Conservation (phyloP, 768 basidiomycete species). For the Podaxis rugospora region DNA sequence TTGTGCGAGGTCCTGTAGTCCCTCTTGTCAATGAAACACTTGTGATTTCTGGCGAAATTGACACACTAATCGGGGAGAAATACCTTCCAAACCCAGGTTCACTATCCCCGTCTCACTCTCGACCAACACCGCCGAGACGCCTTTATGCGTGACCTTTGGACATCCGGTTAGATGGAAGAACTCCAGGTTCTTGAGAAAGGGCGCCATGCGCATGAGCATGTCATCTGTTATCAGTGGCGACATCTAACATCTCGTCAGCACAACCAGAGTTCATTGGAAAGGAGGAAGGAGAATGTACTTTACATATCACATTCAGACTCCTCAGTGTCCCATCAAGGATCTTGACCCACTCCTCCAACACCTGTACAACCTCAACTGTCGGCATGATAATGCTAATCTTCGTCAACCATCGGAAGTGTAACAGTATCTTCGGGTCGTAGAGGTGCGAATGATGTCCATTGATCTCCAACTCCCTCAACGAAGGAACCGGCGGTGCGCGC, state of each 20-base stretch:
- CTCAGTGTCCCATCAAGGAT: slow-evolving; percentile 41
- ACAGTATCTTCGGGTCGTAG: slow-evolving; percentile 50
- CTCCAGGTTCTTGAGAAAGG: slow-evolving; percentile 45
- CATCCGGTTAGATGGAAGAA: slow-evolving; percentile 65
- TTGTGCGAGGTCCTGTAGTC: slow-evolving; percentile 46
- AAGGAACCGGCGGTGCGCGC: slow-evolving; percentile 17
- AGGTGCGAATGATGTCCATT: slow-evolving; percentile 60
- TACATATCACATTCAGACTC: slow-evolving; percentile 65
- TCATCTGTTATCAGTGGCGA: slow-evolving; percentile 57
- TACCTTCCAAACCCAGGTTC: slow-evolving; percentile 55
- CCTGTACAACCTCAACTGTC: slow-evolving; percentile 43
- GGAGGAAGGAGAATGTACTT: slow-evolving; percentile 33
- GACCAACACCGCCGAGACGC: slow-evolving; percentile 49
- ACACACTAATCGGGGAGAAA: slow-evolving; percentile 57
- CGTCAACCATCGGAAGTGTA: slow-evolving; percentile 44
- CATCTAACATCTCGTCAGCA: slow-evolving; percentile 29
- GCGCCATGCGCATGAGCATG: slow-evolving; percentile 45
- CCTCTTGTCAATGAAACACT: not conserved
- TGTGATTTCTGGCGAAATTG: not conserved
- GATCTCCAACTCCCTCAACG: slow-evolving; percentile 58
- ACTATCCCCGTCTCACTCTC: slow-evolving; percentile 42
- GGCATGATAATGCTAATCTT: slow-evolving; percentile 77
- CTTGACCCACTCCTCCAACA: slow-evolving; percentile 48
- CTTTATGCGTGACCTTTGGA: slow-evolving; percentile 58
- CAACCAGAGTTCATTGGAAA: not conserved